Base-by-base conservation (phyloP, 441 rosid species). In the Syzygium malaccense region DNA sequence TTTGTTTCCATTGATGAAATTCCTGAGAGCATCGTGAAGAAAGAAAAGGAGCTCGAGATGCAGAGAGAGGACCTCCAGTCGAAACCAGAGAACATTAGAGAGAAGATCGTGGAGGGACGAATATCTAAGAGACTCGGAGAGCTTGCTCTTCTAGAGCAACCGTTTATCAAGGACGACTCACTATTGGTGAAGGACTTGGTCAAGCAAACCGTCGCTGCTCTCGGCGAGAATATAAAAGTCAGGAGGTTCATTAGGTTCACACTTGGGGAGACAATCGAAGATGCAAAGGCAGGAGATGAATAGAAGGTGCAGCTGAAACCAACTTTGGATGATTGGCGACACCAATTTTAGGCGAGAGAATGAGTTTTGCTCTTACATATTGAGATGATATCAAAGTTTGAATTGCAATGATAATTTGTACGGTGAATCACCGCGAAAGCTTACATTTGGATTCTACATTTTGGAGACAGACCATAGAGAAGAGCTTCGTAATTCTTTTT, bases 31-130 rank as follows among this genome's bases (percentile, higher is more conserved):
- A 86, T 91, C 17, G 86, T 90, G 91, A 91, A 87, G 66, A 95
- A 95, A 92, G 99, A 98, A 86, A 96, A 93, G 88, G 98, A 95
- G 92, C 91, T 98, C 0, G 99, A 96, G 93, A 95, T 95, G 98
- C 99, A 96, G 92, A 92, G 99, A 84, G 99, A 98, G 84, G 99
- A 98, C 87, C 94, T 98, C 32, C 87, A 90, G 89, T 94, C 95
- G 11, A 98, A 98, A 92, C 99, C 98, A 8, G 99, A 95, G 93
- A 95, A 96, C 94, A 96, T 96, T 86, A 93, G 93, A 90, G 98
- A 96, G 94, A 95, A 91, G 90, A 97, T 98, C 4, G 97, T 98
- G 5, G 98, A 96, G 85, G 99, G 98, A 13, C 94, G 99, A 89
- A 88, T 96, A 89, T 90, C 96, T 25, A 98, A 96, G 92, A 95